These are phyloP conservation scores for Fusarium nodosum DNA, from an alignment of 2,329 filamentous ascomycete genomes.

Conservation along the genomic window DNA sequence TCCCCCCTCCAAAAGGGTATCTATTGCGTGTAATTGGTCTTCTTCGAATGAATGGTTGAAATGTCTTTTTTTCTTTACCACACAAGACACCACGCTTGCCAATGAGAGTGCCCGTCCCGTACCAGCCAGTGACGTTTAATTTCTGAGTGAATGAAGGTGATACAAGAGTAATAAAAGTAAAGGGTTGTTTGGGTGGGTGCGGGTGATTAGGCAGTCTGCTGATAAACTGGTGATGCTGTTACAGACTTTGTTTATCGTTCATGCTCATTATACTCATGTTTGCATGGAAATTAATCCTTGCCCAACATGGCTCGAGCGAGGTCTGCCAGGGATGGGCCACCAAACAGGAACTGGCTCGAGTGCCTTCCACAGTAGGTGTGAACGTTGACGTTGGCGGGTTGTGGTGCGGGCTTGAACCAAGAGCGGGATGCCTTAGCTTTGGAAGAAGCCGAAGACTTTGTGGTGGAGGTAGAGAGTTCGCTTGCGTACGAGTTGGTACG, in stretches of 20 bases:
- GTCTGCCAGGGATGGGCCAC: slow-evolving; percentile 62
- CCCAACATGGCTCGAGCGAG: slow-evolving; percentile 60
- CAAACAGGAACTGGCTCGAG: slow-evolving; percentile 66
- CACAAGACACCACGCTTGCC: slow-evolving; percentile 42
- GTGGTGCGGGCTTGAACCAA: slow-evolving; percentile 55
- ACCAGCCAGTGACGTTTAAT: slow-evolving; percentile 49
- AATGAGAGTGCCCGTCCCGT: slow-evolving; percentile 43
- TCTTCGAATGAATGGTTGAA: slow-evolving; percentile 9
- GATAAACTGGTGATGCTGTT: slow-evolving; percentile 11
- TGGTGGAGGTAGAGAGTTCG: slow-evolving; percentile 47
- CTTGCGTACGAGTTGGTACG: slow-evolving; percentile 52
- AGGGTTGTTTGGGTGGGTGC: slow-evolving; percentile 4
- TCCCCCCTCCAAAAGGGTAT: not conserved
- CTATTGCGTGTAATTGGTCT: slow-evolving; percentile 14
- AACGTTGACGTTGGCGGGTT: slow-evolving; percentile 64
- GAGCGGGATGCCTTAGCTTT: slow-evolving; percentile 52
- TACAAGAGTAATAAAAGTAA: slow-evolving; percentile 22
- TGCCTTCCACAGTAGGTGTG: slow-evolving; percentile 69
- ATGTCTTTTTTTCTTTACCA: slow-evolving; percentile 18
- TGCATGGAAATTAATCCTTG: slow-evolving; percentile 46
- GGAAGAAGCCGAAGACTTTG: slow-evolving; percentile 40
- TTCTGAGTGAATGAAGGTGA: slow-evolving; percentile 18
- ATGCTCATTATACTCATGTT: slow-evolving; percentile 13
- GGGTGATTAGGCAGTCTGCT: slow-evolving; percentile 21
- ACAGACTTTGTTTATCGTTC: slow-evolving; percentile 18